phyloP scores from a whole-genome alignment of 1,139 yeast species.

The Scheffersomyces illinoinensis region DNA sequence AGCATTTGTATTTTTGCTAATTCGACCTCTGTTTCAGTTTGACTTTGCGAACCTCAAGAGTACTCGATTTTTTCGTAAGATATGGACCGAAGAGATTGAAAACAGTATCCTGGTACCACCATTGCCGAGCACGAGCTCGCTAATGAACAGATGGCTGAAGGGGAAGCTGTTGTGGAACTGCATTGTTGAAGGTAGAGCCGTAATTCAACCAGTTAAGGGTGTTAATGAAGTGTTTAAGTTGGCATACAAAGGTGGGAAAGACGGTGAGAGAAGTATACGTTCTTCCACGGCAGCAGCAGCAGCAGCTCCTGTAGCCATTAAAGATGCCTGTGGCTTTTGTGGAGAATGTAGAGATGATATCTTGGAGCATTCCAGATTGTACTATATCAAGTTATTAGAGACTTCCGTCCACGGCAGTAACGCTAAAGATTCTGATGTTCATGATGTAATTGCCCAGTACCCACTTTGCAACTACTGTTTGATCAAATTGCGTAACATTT shows the following conservation, averaged over 20 bases:
- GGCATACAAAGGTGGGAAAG: conserved; percentile 8
- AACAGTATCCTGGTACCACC: conserved; percentile 47
- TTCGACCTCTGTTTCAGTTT: conserved; percentile 36
- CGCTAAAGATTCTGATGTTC: conserved; percentile 5
- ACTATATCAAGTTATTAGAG: conserved; percentile 53
- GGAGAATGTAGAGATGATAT: conserved; percentile 72
- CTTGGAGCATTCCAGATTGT: conserved; percentile 75
- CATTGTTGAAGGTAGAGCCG: conserved; percentile 76
- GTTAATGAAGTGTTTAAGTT: conserved; percentile 67
- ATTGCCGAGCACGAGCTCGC: conserved; percentile 28
- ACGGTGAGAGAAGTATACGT: conserved; percentile 10
- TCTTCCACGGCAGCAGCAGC: conserved; percentile 24
- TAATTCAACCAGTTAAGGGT: conserved; percentile 86
- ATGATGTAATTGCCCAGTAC: conserved; percentile 42
- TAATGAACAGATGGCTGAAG: conserved; percentile 48
- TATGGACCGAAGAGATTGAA: conserved; percentile 79
- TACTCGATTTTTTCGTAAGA: conserved; percentile 61
- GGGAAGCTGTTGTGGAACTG: conserved; percentile 59
- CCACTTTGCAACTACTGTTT: conserved; percentile 88
- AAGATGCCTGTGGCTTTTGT: conserved; percentile 77
- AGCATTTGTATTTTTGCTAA: conserved; percentile 35
- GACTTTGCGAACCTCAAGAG: conserved; percentile 49
- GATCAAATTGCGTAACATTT: conserved; percentile 71
- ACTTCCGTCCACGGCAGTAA: conserved; percentile 2
- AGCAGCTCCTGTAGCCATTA: conserved; percentile 66